Evolutionary conservation across 495 filamentous ascomycete species (phyloP).

Genomic region (Aspergillus campestris): DNA sequence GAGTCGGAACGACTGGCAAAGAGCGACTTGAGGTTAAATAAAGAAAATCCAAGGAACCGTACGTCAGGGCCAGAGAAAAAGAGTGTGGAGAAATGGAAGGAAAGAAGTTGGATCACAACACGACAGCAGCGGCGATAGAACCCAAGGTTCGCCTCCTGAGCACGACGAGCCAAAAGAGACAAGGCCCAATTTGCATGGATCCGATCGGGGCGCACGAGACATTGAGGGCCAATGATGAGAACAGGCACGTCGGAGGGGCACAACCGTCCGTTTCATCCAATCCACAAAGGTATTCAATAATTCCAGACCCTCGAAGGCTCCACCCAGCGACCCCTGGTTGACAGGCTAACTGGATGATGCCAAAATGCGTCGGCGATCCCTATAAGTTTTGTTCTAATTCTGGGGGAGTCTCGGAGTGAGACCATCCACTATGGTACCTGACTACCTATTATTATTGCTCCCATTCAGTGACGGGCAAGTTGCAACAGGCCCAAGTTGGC

Average conservation of each 20-base stretch:
- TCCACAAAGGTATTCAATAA: neutral
- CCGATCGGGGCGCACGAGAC: neutral
- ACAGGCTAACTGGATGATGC: slow-evolving; percentile 7
- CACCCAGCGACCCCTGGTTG: slow-evolving; percentile 1
- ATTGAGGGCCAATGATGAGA: neutral
- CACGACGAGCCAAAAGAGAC: too few relatives aligned
- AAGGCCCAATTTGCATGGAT: too few relatives aligned
- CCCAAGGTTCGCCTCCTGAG: too few relatives aligned
- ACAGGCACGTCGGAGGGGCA: neutral
- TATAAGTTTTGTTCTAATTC: neutral
- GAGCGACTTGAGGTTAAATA: too few relatives aligned
- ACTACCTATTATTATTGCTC: too few relatives aligned
- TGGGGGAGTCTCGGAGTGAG: neutral
- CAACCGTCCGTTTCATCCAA: neutral
- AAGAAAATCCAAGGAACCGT: neutral
- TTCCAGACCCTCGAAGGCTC: slow-evolving; percentile 2
- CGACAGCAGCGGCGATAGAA: too few relatives aligned
- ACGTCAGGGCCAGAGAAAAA: slow-evolving; percentile 5
- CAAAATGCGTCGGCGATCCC: slow-evolving; percentile 5
- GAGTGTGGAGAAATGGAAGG: slow-evolving; percentile 6
- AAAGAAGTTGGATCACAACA: neutral
- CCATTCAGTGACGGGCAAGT: too few relatives aligned
- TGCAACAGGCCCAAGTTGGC: too few relatives aligned
- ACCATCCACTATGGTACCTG: slow-evolving; percentile 1
- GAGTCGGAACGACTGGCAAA: too few relatives aligned